Evolutionary conservation across 352 stramenopile species (phyloP).

Genomic region (Phytophthora agathidicida): DNA sequence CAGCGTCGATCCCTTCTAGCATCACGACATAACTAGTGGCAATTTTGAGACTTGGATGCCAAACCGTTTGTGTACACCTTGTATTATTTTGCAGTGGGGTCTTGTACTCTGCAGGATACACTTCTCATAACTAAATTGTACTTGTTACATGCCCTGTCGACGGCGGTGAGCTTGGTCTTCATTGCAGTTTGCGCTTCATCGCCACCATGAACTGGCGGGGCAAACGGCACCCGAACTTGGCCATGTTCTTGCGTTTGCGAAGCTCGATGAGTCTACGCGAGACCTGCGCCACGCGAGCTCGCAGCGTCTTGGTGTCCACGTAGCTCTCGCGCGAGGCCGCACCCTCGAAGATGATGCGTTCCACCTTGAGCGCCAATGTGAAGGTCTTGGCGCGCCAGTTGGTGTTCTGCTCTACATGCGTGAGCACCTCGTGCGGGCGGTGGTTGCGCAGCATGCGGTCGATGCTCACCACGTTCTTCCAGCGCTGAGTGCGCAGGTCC

Average conservation of each 20-base stretch:
- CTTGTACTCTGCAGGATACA: conserved; percentile 3
- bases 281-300: conserved; percentile 55
- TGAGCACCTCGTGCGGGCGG: conserved; percentile 68
- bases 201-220: background rate
- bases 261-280: conserved; percentile 61
- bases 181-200: conserved; percentile 12
- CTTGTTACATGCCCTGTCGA: conserved; percentile 2
- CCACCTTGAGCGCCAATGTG: conserved; percentile 70
- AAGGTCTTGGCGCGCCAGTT: conserved; percentile 74
- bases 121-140: conserved; percentile 30
- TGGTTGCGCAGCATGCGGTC: conserved; percentile 70
- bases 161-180: no score
- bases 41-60: no score
- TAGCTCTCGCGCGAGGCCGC: conserved; percentile 65
- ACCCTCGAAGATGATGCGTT: conserved; percentile 66
- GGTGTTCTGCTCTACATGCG: conserved; percentile 65
- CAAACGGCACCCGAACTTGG: conserved; percentile 25
- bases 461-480: conserved; percentile 57
- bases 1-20: no score
- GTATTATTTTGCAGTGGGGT: conserved; percentile 2
- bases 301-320: conserved; percentile 61
- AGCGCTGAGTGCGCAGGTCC: conserved; percentile 47
- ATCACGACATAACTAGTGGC: no score
- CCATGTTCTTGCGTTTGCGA: conserved; percentile 63
- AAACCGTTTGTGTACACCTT: no score